Evolutionary conservation across 371 early-diverging fungal species (phyloP), one percentile per base, ranked within the genome.

Genomic region (Mycotypha africana): DNA sequence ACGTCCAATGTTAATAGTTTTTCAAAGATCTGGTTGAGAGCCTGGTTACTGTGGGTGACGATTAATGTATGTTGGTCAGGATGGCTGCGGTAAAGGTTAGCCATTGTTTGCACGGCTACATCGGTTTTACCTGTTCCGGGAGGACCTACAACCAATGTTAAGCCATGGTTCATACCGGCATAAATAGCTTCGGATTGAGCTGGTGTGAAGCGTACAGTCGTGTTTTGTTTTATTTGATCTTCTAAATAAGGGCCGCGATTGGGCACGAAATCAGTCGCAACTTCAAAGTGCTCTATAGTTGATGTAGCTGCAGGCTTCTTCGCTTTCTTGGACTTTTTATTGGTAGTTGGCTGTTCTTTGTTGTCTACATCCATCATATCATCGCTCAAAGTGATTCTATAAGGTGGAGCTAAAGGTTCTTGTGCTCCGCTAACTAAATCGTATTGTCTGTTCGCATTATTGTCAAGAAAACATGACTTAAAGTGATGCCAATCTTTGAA

Each of bases 61-160:
- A 98, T 68, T 10, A 98, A 81, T 3, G 88, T 95, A 38, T 86
- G 91, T 60, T 96, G 86, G 12, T 83, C 67, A 3, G 96, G 94
- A 53, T 81, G 74, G 47, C 84, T 88, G 62, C 91, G 91, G 58
- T 97, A 95, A 17, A 98, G 69, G 52, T 93, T 95, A 62, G 89
- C 78, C 49, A 95, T 85, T 22, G 91, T 88, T 63, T 98, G 97
- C 2, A 94, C 98, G 2, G 97, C 93, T 4, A 93, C 90, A 58
- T 93, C 94, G 0, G 97, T 95, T 62, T 97, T 97, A 31, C 98
- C 98, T 8, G 97, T 91, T 28, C 94, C 98, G 3, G 98, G 97
- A 36, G 96, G 95, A 31, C 98, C 98, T 6, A 92, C 92, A 2
- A 96, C 76, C 69, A 98, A 58, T 1, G 95, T 92, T 30, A 96